Percentiles rank a stretch among this genome's conserved stretches.
These are phyloP conservation scores for Polytrichum formosum DNA, from an alignment of 225 moss, liverwort and hornwort species.

Conservation along the genomic window DNA sequence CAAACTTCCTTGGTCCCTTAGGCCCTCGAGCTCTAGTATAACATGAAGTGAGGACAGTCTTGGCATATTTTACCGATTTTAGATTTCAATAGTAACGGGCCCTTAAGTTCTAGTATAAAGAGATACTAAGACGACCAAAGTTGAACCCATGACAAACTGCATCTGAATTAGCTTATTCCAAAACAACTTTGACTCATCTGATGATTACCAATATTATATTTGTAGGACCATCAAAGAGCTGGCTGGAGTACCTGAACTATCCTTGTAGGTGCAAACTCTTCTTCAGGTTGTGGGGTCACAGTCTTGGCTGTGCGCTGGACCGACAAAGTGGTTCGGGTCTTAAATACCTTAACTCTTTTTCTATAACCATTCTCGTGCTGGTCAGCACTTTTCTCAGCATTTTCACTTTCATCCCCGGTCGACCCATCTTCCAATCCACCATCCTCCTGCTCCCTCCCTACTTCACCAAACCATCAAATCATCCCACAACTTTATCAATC, in stretches of 20 bases:
- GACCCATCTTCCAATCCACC: constrained; percentile 23
- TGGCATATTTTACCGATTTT: too few relatives aligned
- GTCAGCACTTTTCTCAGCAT: constrained; percentile 15
- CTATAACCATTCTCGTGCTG: constrained; percentile 11
- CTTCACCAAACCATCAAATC: background rate
- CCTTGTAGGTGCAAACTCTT: constrained; percentile 11
- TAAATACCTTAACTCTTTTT: constrained; percentile 6
- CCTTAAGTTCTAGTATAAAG: too few relatives aligned
- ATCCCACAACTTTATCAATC: background rate
- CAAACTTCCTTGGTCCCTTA: too few relatives aligned
- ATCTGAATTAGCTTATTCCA: too few relatives aligned
- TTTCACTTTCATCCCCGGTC: constrained; percentile 1
- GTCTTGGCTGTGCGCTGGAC: constrained; percentile 20
- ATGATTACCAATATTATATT: too few relatives aligned
- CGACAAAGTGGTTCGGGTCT: constrained; percentile 12
- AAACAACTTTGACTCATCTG: background rate
- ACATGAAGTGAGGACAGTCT: too few relatives aligned
- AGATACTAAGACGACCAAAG: too few relatives aligned
- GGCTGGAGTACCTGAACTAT: constrained; percentile 20
- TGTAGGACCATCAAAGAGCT: too few relatives aligned
- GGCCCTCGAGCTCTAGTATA: too few relatives aligned
- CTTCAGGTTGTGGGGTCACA: constrained; percentile 11
- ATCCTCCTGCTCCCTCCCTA: constrained; percentile 29
- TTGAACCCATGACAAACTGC: too few relatives aligned
- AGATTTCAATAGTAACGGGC: too few relatives aligned